Evolutionary conservation across 106 monocot species (phyloP).

Genomic region (Dendrobium officinale): DNA sequence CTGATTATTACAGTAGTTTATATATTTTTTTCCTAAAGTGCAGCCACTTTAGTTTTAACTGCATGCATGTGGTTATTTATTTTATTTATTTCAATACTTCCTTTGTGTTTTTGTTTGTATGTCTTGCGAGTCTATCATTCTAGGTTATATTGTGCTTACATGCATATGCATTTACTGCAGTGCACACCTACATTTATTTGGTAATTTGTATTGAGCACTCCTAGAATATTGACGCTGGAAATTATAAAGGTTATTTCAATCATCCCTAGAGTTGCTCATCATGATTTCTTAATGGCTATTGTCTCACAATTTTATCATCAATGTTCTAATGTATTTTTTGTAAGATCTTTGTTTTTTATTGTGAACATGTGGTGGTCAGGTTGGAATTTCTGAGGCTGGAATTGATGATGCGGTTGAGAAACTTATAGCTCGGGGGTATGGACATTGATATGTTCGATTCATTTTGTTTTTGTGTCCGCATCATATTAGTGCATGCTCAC

Average conservation of each 20-base stretch:
- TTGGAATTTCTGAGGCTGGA: constrained; percentile 95
- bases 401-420: constrained; percentile 92
- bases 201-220: background rate
- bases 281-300: background rate
- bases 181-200: background rate
- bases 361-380: constrained; percentile 31
- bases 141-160: background rate
- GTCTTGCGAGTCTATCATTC: background rate
- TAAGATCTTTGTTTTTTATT: background rate
- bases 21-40: background rate
- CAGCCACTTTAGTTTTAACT: constrained; percentile 3
- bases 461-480: background rate
- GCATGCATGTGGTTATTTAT: background rate
- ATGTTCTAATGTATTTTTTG: background rate
- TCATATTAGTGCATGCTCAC: too few species aligned
- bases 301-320: background rate
- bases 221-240: background rate
- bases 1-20: too few species aligned
- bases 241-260: background rate
- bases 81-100: background rate
- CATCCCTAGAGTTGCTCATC: background rate
- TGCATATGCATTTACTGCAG: background rate
- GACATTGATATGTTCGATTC: background rate
- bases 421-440: constrained; percentile 75
- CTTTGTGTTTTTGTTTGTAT: background rate